Base-by-base conservation (phyloP, 148 eudicot species). In the Diospyros kaki region DNA sequence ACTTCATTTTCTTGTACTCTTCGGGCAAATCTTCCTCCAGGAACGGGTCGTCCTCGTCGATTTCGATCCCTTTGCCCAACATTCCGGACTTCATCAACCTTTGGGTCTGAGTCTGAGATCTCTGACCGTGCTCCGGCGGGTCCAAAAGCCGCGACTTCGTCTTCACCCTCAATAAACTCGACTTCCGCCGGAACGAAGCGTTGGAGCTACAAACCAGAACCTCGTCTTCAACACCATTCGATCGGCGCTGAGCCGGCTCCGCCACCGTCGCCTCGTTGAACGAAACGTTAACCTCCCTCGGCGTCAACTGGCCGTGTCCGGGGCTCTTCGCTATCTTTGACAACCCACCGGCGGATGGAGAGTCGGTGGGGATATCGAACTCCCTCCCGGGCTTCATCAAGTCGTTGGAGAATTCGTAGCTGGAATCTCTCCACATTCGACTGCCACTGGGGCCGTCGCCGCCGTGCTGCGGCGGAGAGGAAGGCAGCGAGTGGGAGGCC, bases 1-100 rank as follows among this genome's bases (percentile, higher is more conserved):
- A 83, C 74, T 83, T 89, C 76, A 85, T 75, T 75, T 76, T 89
- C 65, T 74, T 92, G 54, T 82, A 94, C n/a, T 92, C 86, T 0
- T 92, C 93, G 0, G 98, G 98, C 13, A 94, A 81, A 81, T 94
- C 98, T 3, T 87, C 96, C 9, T 87, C 93, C 44, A 84, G 28
- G 66, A 92, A 94, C 1, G 98, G 98, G 48, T 94, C 98, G 9
- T 94, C 98, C 10, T 94, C 98, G 15, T 94, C 98, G 41, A 89
- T 51, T 39, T 91, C 93, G 5, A 85, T 83, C 1, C 72, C 76
- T 71, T 70, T 83, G 4, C 83, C 89, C 11, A 92, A 4, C 2
- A 76, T 17, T 54, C 91, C 92, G 0, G 97, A 89, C 51, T 80
- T 82, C 14, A 56, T 14, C n/a, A 74, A 8, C 52, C 88, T 81